Base-by-base conservation (phyloP, 208 protist genomes). In the Entamoeba moshkovskii region DNA sequence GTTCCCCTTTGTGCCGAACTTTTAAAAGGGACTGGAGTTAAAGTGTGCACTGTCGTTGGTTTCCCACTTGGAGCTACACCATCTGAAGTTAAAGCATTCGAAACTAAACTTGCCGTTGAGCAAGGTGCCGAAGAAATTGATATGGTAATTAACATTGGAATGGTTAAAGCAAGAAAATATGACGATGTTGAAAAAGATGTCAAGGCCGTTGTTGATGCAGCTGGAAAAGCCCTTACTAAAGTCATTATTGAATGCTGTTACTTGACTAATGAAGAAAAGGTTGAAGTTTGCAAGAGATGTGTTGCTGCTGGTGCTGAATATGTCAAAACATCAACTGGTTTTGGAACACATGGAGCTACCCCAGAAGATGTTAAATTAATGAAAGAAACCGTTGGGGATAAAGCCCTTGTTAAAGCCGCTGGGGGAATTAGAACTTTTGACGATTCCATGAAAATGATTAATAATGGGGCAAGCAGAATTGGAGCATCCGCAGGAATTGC, bases 251-350 rank as follows among this genome's bases (percentile, higher is more conserved):
- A 99, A 94, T 42, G 45, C 93, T 98, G 97, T 94, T 96, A 98
- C 16, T 95, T 98, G 25, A 96, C 95, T 2, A 94, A 96, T 38
- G 96, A 98, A 52, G 95, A 98, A 94, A 98, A 98, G 94, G 97
- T 98, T 91, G 98, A 98, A 94, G 96, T 94, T 29, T 97, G 94
- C 73, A 97, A 98, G 42, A 93, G 98, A 25, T 96, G 95, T 44
- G 96, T 97, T 11, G 95, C 97, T 3, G 97, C 97, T 13, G 97
- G 96, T 18, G 98, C 97, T 3, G 94, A 94, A n/a, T 99, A 97
- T 93, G 97, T 99, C 92, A 99, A 99, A 96, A 99, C 98, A 0
- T 98, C 97, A 6, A 99, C 98, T 29, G 98, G 98, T 18, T 98
- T 98, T 95, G 97, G 94, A 46, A 93, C 95, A 13, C 96, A 95